A percentile compares a stretch with the other conserved stretches of the same genome.
These are phyloP conservation scores for Metschnikowia corniflorae DNA, from an alignment of 805 yeast species.

Conservation along the genomic window DNA sequence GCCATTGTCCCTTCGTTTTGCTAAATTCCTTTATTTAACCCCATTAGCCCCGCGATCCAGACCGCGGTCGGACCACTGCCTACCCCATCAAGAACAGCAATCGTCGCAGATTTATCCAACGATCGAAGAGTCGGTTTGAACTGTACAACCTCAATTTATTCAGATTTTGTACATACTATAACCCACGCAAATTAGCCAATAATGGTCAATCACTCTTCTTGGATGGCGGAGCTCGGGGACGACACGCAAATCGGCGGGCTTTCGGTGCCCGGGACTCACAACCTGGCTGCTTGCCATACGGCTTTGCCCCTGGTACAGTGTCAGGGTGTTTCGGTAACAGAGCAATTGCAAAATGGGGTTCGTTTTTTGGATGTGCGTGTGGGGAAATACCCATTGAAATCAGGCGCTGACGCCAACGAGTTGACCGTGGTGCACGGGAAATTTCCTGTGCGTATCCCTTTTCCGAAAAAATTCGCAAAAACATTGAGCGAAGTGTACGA, in stretches of 20 bases:
- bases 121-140: too few species aligned
- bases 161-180: too few species aligned
- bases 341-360: conserved; percentile 70
- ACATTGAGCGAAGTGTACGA: conserved; percentile 56
- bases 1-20: too few species aligned
- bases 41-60: too few species aligned
- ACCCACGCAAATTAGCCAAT: too few species aligned
- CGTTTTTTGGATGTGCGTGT: conserved; percentile 68
- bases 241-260: conserved; percentile 48
- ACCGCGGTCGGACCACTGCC: too few species aligned
- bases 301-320: conserved; percentile 77
- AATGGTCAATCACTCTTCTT: conserved; percentile 43
- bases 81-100: too few species aligned
- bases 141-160: too few species aligned
- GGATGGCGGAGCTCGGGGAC: conserved; percentile 57
- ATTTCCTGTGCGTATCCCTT: conserved; percentile 64
- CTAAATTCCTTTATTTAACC: too few species aligned
- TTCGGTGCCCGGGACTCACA: conserved; percentile 83
- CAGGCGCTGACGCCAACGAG: conserved; percentile 49
- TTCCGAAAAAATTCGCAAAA: conserved; percentile 50
- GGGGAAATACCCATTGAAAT: conserved; percentile 53
- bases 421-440: conserved; percentile 71
- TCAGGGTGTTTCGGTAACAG: conserved; percentile 57
- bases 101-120: too few species aligned
- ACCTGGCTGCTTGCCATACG: conserved; percentile 67